These are phyloP conservation scores for Exophiala spinifera DNA, from an alignment of 2,329 filamentous ascomycete species.

Conservation along the genomic window DNA sequence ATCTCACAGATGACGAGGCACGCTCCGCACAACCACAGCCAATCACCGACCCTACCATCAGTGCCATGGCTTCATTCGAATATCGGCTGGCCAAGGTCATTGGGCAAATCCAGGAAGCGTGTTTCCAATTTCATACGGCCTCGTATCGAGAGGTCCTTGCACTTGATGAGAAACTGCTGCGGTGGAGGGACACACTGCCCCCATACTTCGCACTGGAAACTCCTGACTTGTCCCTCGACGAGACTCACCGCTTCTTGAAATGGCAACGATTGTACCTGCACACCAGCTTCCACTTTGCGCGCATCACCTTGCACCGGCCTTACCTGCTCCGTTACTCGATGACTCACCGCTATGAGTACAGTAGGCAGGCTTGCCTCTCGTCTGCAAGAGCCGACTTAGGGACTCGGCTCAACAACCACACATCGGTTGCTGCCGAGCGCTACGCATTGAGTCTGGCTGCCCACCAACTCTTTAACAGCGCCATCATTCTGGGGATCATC, in stretches of 20 bases:
- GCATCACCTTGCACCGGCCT: slow-evolving; percentile 1
- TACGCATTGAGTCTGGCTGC: slow-evolving; percentile 37
- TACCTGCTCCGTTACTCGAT: neutral
- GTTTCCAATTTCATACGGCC: neutral
- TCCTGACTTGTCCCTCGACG: slow-evolving; percentile 1
- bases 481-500: slow-evolving; percentile 39
- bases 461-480: slow-evolving; percentile 45
- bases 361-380: slow-evolving; percentile 1
- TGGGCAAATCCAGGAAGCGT: slow-evolving; percentile 1
- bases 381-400: slow-evolving; percentile 1
- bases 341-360: slow-evolving; percentile 1
- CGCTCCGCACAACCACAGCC: neutral
- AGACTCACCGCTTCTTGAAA: neutral
- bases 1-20: slow-evolving; percentile 1
- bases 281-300: slow-evolving; percentile 1
- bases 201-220: neutral
- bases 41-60: neutral
- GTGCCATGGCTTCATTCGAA: neutral
- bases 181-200: neutral
- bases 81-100: slow-evolving; percentile 1
- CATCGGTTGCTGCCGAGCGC: slow-evolving; percentile 30
- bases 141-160: neutral
- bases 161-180: neutral
- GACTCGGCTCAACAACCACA: neutral
- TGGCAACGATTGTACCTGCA: slow-evolving; percentile 5